Conservation (phyloP, 352 stramenopile species). For the Pythium dissotocum region DNA sequence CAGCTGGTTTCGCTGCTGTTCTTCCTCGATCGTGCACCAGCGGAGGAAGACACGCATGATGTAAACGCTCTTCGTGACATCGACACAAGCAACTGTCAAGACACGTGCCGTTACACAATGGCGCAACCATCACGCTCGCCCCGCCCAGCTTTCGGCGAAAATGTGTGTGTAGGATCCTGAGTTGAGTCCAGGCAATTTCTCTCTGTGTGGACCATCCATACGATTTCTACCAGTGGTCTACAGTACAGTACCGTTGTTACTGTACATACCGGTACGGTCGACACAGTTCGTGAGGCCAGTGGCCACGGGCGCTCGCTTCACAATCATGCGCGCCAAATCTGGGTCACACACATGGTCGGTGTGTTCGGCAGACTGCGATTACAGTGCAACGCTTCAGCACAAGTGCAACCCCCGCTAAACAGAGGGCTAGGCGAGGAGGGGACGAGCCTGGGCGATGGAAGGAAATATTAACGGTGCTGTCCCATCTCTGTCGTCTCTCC, state of each 20-base stretch:
- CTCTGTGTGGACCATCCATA: not conserved
- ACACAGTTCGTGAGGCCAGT: not conserved
- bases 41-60: not conserved
- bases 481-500: not conserved
- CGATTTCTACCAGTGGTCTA: not conserved
- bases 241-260: not conserved
- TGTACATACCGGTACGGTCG: not conserved
- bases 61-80: not conserved
- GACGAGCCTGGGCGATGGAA: not conserved
- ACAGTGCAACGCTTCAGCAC: not conserved
- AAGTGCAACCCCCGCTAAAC: conserved; percentile 1
- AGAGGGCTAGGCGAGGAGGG: not conserved
- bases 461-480: not conserved
- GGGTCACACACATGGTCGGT: not conserved
- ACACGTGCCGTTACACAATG: not conserved
- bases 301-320: not conserved
- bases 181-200: not conserved
- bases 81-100: conserved; percentile 1
- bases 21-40: not conserved
- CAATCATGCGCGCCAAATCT: not conserved
- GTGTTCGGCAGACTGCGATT: not conserved
- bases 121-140: not conserved
- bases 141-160: not conserved
- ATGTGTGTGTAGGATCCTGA: not conserved
- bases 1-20: conserved; percentile 2